Conservation (phyloP, 345 rosid species). For the Fremontodendron californicum region DNA sequence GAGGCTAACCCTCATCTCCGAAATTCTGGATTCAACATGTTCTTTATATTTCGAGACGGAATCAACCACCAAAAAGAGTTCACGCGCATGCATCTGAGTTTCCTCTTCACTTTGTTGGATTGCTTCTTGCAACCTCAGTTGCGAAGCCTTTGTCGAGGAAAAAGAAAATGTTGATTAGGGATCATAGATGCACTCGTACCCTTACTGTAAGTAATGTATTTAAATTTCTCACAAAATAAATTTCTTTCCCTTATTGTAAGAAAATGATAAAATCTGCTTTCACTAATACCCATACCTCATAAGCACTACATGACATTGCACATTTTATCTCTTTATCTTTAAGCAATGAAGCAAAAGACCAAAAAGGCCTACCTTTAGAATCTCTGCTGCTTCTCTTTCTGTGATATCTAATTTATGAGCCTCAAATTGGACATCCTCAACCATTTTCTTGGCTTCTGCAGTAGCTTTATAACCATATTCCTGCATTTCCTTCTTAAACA, state of each 20-base stretch:
- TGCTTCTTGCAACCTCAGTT: constrained; percentile 55
- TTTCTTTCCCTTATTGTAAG: neutral
- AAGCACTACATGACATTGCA: neutral
- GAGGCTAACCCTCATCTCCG: constrained; percentile 45
- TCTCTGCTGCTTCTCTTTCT: constrained; percentile 75
- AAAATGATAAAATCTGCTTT: neutral
- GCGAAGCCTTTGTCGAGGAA: constrained; percentile 29
- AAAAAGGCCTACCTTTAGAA: constrained; percentile 43
- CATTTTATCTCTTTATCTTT: neutral
- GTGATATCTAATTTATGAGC: constrained; percentile 41
- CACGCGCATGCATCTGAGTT: constrained; percentile 43
- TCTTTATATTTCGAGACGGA: constrained; percentile 65
- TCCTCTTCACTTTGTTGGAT: constrained; percentile 53
- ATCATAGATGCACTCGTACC: neutral
- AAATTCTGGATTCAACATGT: constrained; percentile 47
- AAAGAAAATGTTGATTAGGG: neutral
- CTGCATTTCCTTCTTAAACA: constrained; percentile 52
- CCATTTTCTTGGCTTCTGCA: constrained; percentile 54
- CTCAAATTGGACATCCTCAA: constrained; percentile 51
- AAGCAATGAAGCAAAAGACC: neutral
- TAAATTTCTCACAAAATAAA: neutral
- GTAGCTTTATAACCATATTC: constrained; percentile 42
- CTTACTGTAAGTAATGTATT: neutral
- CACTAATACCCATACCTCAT: too few species aligned
- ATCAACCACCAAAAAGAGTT: constrained; percentile 61